Evolutionary conservation across 371 early-diverging fungal genomes (phyloP), one percentile per base, ranked within the genome.

Genomic region (Rhizopus delemar): DNA sequence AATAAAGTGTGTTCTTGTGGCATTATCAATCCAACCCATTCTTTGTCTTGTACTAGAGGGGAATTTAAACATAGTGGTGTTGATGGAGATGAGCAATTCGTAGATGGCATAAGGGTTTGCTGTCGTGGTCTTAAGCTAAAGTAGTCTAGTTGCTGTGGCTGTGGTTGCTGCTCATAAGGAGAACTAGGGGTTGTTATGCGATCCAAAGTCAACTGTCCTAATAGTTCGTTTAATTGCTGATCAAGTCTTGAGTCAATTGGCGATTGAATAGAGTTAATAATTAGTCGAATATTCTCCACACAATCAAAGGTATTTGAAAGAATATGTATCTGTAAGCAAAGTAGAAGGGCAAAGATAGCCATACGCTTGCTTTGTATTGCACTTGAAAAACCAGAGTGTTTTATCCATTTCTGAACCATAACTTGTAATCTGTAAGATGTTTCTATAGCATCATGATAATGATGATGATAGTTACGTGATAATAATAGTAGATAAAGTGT

Each of bases 381-480:
- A 32, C 57, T 53, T 2, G 41, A 36, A 52, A 66, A 66, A 12
- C 29, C 48, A 31, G 57, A 4, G 29, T 56, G 46, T 0, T 15
- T 43, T 5, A 60, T 43, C 53, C 57, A 53, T 4, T 52, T 66
- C 33, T 66, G 53, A 5, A 66, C 54, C 66, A 66, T 66, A n/a
- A 51, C 57, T 29, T 60, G 61, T 22, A 66, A 33, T 53, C 61
- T 39, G 38, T 66, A 60, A 16, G 66, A 60, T 2, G 57, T 53
- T 36, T 66, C 57, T 7, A 66, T 41, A 2, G 39, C 35, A 15
- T 65, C 60, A 3, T 43, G 43, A 15, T 48, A 29, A 8, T 48
- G 48, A 15, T 48, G 22, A 31, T 48, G 51, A 11, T 63, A 53
- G 13, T 55, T 35, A 28, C 61, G 57, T 9, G 52, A 16, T 28